Conservation (phyloP, 2,329 filamentous ascomycete species). For the Helminthosporium solani region DNA sequence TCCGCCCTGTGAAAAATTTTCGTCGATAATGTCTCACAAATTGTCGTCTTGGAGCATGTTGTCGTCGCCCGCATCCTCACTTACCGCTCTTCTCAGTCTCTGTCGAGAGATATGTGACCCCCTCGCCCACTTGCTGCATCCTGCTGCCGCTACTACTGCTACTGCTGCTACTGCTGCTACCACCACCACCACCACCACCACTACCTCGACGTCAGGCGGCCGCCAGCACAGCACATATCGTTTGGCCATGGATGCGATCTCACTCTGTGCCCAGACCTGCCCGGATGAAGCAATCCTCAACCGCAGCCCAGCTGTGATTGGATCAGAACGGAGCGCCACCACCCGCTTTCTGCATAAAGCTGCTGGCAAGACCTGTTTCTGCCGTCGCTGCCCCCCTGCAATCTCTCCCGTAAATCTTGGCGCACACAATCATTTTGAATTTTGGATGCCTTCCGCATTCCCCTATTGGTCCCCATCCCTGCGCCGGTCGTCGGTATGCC, state of each 20-base stretch:
- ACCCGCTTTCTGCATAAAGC: constrained; percentile 39
- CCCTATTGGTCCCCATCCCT: constrained; percentile 33
- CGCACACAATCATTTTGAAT: constrained; percentile 40
- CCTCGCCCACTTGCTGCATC: constrained; percentile 32
- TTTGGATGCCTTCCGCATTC: constrained; percentile 21
- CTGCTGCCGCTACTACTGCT: constrained; percentile 25
- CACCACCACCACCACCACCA: too few relatives aligned
- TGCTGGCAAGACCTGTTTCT: constrained; percentile 27
- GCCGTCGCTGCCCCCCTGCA: constrained; percentile 31
- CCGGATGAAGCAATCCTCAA: constrained; percentile 31
- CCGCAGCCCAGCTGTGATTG: constrained; percentile 29
- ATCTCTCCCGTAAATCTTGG: constrained; percentile 31
- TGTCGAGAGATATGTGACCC: constrained; percentile 10
- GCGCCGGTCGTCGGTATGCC: constrained; percentile 19
- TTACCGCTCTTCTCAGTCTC: constrained; percentile 39
- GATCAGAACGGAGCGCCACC: constrained; percentile 31
- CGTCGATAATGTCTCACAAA: constrained; percentile 34
- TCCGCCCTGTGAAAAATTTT: constrained; percentile 39
- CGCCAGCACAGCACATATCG: constrained; percentile 35
- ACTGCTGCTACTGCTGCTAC: too few relatives aligned
- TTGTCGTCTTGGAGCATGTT: constrained; percentile 24
- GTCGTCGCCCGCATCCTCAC: constrained; percentile 19
- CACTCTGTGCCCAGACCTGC: constrained; percentile 24
- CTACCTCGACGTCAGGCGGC: constrained; percentile 34
- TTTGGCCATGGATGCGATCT: constrained; percentile 34